These are phyloP conservation scores for Dimargaris cristalligena DNA, from an alignment of 192 early-diverging fungal species.

Conservation along the genomic window DNA sequence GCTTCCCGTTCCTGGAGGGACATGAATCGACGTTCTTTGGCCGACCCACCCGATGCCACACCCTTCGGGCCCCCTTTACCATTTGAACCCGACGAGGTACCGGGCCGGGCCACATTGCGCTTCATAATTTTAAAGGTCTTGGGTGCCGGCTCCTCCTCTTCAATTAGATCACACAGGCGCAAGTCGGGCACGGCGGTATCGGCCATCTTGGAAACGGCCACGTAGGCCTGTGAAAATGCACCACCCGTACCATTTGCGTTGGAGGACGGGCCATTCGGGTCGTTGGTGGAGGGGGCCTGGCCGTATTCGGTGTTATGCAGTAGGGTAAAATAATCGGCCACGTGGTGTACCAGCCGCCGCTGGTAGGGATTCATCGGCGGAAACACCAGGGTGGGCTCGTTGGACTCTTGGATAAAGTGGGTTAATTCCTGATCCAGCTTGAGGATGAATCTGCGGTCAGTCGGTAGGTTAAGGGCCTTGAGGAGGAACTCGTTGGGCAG, in stretches of 20 bases:
- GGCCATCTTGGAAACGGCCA: background rate
- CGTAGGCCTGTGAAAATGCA: no score
- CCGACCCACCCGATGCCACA: background rate
- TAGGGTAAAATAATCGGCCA: constrained; percentile 49
- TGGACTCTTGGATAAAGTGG: constrained; percentile 32
- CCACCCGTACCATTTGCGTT: background rate
- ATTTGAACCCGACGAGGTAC: background rate
- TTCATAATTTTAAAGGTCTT: constrained; percentile 4
- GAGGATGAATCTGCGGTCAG: constrained; percentile 48
- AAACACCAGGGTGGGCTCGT: constrained; percentile 35
- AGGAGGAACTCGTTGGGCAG: constrained; percentile 33
- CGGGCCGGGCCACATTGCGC: background rate
- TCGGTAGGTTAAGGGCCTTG: constrained; percentile 37
- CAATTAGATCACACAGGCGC: background rate
- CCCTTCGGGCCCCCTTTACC: background rate
- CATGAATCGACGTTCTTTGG: constrained; percentile 24
- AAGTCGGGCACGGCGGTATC: background rate
- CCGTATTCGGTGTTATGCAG: background rate
- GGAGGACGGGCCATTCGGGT: background rate
- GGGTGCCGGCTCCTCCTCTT: background rate
- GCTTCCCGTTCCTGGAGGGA: constrained; percentile 47
- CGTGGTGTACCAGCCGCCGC: constrained; percentile 49
- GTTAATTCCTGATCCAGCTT: constrained; percentile 48
- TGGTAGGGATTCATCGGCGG: constrained; percentile 59
- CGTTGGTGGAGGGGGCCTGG: background rate